Conservation (phyloP, 1,139 yeast genomes). For the Scheffersomyces stambukii region DNA sequence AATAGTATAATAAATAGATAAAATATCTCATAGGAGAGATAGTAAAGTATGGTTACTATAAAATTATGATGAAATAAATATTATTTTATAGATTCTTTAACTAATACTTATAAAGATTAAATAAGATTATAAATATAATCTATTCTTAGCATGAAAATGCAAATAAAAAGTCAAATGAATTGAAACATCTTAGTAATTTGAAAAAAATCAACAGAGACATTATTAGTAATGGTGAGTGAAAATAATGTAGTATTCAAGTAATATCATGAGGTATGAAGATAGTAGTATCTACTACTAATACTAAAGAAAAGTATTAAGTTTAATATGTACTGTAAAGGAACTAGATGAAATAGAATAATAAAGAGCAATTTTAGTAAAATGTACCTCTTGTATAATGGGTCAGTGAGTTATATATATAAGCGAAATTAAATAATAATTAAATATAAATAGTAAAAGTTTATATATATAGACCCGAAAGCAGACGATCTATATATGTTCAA, state of each 20-base stretch:
- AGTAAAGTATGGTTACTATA: too few relatives aligned
- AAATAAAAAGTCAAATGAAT: constrained; percentile 7
- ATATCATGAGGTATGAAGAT: constrained; percentile 6
- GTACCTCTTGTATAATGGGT: constrained; percentile 7
- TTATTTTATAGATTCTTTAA: constrained; percentile 9
- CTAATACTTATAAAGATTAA: constrained; percentile 7
- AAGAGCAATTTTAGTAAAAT: constrained; percentile 4
- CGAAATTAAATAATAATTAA: constrained; percentile 2
- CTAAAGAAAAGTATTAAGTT: constrained; percentile 7
- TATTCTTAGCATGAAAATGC: constrained; percentile 9
- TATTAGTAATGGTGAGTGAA: constrained; percentile 9
- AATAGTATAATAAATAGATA: constrained; percentile 1
- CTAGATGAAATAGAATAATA: constrained; percentile 5
- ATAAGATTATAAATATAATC: constrained; percentile 4
- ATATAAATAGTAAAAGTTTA: constrained; percentile 3
- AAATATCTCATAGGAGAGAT: too few relatives aligned
- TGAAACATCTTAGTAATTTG: constrained; percentile 11
- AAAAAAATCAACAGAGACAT: constrained; percentile 9
- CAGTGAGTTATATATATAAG: constrained; percentile 5
- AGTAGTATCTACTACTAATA: constrained; percentile 10
- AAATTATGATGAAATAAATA: constrained; percentile 9
- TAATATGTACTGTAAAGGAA: constrained; percentile 10
- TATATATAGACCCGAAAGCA: constrained; percentile 5
- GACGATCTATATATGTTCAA: constrained; percentile 5
- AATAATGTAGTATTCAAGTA: constrained; percentile 8